A percentile compares a stretch with the other conserved stretches of the same genome.
phyloP scores from a whole-genome alignment of 345 rosid genomes.

The Streptanthus diversifolius region DNA sequence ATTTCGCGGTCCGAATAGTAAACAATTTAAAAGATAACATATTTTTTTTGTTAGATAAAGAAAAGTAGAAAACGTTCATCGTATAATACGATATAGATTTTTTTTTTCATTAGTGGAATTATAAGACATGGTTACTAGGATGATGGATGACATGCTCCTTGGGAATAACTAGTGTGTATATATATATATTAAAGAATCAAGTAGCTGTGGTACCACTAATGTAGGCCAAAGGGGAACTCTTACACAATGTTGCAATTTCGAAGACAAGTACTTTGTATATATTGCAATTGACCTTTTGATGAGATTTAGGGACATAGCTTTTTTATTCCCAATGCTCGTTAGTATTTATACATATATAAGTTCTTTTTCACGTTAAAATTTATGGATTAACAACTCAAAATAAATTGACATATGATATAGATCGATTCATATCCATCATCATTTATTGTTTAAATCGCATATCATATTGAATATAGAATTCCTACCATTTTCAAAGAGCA shows the following conservation, averaged over 20 bases:
- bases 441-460: not conserved
- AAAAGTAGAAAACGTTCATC: slow-evolving; percentile 1
- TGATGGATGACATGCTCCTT: slow-evolving; percentile 25
- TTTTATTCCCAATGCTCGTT: not conserved
- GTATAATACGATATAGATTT: not conserved
- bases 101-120: slow-evolving; percentile 4
- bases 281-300: slow-evolving; percentile 31
- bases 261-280: slow-evolving; percentile 20
- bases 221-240: slow-evolving; percentile 41
- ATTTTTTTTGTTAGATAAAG: not conserved
- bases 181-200: slow-evolving; percentile 17
- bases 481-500: not conserved
- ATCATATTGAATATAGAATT: not conserved
- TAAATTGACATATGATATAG: not conserved
- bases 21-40: not conserved
- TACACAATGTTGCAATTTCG: slow-evolving; percentile 35
- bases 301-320: slow-evolving; percentile 15
- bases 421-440: not conserved
- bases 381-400: not conserved
- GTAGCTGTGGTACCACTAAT: slow-evolving; percentile 40
- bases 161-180: slow-evolving; percentile 12
- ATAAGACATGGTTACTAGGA: slow-evolving; percentile 20
- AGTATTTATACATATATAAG: not conserved
- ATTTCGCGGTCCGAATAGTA: slow-evolving; percentile 1
- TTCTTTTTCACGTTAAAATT: not conserved